Conservation (phyloP, 1,284 basidiomycete species). For the Trichosporon inkin region DNA sequence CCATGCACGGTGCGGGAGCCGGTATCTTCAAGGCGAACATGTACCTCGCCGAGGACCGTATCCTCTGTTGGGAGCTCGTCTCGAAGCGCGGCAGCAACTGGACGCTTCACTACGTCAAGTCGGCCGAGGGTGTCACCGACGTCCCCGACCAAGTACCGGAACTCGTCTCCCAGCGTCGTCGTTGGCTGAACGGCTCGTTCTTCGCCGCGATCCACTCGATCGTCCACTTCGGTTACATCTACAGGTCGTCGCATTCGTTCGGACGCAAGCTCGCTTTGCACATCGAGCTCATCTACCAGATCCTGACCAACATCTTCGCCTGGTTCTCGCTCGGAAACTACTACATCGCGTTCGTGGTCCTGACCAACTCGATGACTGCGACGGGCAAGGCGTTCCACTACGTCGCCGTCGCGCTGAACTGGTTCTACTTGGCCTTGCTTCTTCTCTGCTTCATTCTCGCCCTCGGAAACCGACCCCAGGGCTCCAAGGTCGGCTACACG, state of each 20-base stretch:
- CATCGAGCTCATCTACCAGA: slow-evolving; percentile 82
- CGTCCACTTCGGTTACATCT: slow-evolving; percentile 87
- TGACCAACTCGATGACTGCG: slow-evolving; percentile 10
- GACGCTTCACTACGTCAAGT: slow-evolving; percentile 91
- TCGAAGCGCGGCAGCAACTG: slow-evolving; percentile 79
- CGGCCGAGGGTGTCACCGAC: slow-evolving; percentile 85
- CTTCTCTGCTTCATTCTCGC: slow-evolving; percentile 86
- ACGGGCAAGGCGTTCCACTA: slow-evolving; percentile 49
- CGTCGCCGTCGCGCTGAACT: slow-evolving; percentile 74
- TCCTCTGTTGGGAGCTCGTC: slow-evolving; percentile 91
- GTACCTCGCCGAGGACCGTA: slow-evolving; percentile 79
- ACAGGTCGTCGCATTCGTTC: slow-evolving; percentile 79
- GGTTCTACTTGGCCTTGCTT: slow-evolving; percentile 80
- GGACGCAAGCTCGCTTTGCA: slow-evolving; percentile 90
- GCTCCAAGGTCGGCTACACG: slow-evolving; percentile 76
- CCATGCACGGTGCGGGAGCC: slow-evolving; percentile 83
- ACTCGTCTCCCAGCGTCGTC: slow-evolving; percentile 82
- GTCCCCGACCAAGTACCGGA: slow-evolving; percentile 86
- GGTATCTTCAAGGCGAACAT: slow-evolving; percentile 92
- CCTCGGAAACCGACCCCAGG: slow-evolving; percentile 88
- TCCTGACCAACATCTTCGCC: slow-evolving; percentile 82
- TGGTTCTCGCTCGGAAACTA: slow-evolving; percentile 90
- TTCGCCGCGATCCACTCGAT: slow-evolving; percentile 88
- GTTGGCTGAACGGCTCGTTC: slow-evolving; percentile 97
- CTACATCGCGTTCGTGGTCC: slow-evolving; percentile 70